Percentiles rank a stretch among this genome's conserved stretches.
These are phyloP conservation scores for Dictyostelium intermedium DNA, from an alignment of 78 protist genomes.

Conservation along the genomic window DNA sequence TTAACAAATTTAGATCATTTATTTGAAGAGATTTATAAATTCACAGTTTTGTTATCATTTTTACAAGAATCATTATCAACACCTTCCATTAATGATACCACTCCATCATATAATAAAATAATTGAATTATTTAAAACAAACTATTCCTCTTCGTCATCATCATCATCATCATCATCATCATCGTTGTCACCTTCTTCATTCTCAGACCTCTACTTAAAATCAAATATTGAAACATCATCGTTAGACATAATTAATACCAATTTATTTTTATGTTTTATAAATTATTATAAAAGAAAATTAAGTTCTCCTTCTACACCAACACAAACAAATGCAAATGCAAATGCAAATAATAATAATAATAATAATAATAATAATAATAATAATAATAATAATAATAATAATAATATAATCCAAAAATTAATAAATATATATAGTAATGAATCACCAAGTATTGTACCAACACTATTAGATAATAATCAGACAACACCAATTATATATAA, in stretches of 20 bases:
- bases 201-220: background rate
- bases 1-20: background rate
- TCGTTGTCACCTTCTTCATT: background rate
- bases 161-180: background rate
- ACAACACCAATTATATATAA: background rate
- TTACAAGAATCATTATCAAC: background rate
- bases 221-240: background rate
- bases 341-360: no score
- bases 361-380: background rate
- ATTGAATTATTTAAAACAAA: background rate
- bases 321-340: no score
- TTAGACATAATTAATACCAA: background rate
- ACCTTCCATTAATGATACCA: background rate
- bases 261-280: background rate
- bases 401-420: background rate
- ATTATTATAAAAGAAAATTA: background rate
- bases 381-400: background rate
- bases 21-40: background rate
- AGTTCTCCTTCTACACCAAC: background rate
- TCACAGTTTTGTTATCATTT: background rate
- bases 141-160: no score
- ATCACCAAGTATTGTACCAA: background rate
- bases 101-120: background rate
- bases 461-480: background rate
- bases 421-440: background rate